A percentile compares a stretch with the other conserved stretches of the same genome.
phyloP scores from a whole-genome alignment of 345 rosid species.

The Bruguiera parviflora region DNA sequence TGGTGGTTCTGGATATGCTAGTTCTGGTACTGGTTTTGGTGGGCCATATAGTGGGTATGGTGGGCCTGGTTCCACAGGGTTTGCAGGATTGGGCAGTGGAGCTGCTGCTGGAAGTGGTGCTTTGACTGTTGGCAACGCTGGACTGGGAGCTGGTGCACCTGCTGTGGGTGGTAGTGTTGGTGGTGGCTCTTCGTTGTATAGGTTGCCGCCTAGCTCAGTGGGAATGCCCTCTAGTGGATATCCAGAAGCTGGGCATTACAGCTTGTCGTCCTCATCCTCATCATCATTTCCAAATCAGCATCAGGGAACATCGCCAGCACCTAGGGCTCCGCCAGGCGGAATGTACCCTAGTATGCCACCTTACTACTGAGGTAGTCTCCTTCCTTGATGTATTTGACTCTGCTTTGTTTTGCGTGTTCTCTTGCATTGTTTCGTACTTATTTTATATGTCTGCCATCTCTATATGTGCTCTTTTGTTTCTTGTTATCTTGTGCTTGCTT shows the following conservation, averaged over 20 bases:
- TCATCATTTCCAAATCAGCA: conserved; percentile 60
- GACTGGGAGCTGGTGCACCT: conserved; percentile 25
- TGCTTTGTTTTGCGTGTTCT: neutral
- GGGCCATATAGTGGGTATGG: conserved; percentile 8
- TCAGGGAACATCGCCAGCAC: conserved; percentile 61
- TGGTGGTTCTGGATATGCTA: conserved; percentile 8
- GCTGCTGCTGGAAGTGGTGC: conserved; percentile 16
- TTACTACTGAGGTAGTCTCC: conserved; percentile 58
- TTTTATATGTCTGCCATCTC: no score
- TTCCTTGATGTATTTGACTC: neutral
- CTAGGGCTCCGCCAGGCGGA: conserved; percentile 66
- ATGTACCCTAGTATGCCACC: conserved; percentile 72
- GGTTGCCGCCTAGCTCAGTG: conserved; percentile 52
- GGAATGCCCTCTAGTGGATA: conserved; percentile 67
- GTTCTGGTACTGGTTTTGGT: conserved; percentile 4
- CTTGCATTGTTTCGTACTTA: no score
- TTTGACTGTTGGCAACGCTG: conserved; percentile 19
- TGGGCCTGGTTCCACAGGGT: conserved; percentile 9
- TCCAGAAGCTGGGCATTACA: conserved; percentile 50
- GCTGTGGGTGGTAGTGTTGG: conserved; percentile 13
- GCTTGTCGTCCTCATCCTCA: conserved; percentile 46
- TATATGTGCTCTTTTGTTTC: no score
- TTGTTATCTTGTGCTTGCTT: no score
- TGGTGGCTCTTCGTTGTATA: conserved; percentile 46
- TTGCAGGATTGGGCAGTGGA: conserved; percentile 19